Base-by-base conservation (phyloP, 176 grass and related monocot genomes). In the Otatea glauca region DNA sequence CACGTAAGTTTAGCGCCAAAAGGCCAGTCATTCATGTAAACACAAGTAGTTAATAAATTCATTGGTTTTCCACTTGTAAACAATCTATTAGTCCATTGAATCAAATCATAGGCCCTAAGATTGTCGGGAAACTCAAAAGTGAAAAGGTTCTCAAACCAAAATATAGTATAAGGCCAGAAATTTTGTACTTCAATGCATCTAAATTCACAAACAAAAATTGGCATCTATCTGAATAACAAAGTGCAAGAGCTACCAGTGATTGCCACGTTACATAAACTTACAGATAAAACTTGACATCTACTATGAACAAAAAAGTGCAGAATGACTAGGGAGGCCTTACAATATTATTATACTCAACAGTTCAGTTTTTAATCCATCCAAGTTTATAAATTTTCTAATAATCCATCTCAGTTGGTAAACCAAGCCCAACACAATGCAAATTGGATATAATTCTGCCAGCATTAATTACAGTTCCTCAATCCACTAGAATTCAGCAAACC, bases 361-460 rank as follows among this genome's bases (percentile, higher is more conserved):
- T 61, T 71, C 47, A 84, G 25, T 13, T 72, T 64, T 42, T 29
- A 65, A 88, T 58, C 38, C 48, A 74, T 84, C 15, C 15, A 38
- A 65, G 9, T 38, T 38, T 7, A 64, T 32, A 64, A 64, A 39
- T 66, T 45, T 55, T 72, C 34, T 15, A 78, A 15, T 9, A 85
- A 75, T 81, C 17, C 6, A 42, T 75, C 44, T 85, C 32, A 83
- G 42, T 27, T 67, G 47, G 21, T n/a, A 59, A 70, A 65, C 25
- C 21, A 62, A 74, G 45, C 1, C 21, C 56, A 50, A 45, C 10
- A 82, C 29, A 34, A 35, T 37, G 73, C 11, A 20, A 69, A 75
- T 41, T 41, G 29, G n/a, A 49, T 66, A 80, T 2, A 68, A 27
- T 41, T 68, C n/a, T 49, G 18, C 5, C 0, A 25, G 80, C 39